These are phyloP conservation scores for Hevea brasiliensis DNA, from an alignment of 345 rosid genomes.

Conservation along the genomic window DNA sequence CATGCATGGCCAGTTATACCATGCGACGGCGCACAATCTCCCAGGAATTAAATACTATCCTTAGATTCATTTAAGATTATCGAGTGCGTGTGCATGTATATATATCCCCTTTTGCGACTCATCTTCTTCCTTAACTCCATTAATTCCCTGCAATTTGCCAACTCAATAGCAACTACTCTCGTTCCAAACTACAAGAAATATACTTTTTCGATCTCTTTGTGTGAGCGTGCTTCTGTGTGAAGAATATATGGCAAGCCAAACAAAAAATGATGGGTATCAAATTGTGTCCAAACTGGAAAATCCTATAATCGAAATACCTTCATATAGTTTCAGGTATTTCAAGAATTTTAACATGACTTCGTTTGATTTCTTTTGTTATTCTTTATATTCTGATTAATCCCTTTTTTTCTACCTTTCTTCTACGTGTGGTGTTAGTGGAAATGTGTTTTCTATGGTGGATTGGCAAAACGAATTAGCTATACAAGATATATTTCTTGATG, in stretches of 20 bases:
- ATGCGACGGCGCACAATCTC: constrained; percentile 36
- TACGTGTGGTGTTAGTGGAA: neutral
- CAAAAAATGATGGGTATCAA: no score
- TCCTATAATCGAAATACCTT: no score
- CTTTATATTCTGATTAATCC: no score
- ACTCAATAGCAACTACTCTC: neutral
- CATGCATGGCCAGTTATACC: constrained; percentile 31
- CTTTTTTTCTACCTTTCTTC: no score
- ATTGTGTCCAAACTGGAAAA: no score
- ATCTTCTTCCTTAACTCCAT: neutral
- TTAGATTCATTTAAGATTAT: neutral
- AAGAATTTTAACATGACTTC: no score
- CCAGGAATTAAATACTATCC: neutral
- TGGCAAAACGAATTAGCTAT: constrained; percentile 27
- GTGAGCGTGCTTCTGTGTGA: no score
- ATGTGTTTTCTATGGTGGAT: constrained; percentile 13
- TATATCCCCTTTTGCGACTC: neutral
- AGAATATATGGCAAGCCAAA: no score
- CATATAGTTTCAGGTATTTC: no score
- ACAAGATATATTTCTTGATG: constrained; percentile 24
- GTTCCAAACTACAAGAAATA: neutral
- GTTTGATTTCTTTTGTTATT: no score
- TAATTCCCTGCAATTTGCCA: no score
- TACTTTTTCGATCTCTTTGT: no score
- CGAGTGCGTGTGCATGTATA: neutral